These are phyloP conservation scores for Teratosphaeria zuluensis DNA, from an alignment of 2,329 filamentous ascomycete genomes.

Conservation along the genomic window DNA sequence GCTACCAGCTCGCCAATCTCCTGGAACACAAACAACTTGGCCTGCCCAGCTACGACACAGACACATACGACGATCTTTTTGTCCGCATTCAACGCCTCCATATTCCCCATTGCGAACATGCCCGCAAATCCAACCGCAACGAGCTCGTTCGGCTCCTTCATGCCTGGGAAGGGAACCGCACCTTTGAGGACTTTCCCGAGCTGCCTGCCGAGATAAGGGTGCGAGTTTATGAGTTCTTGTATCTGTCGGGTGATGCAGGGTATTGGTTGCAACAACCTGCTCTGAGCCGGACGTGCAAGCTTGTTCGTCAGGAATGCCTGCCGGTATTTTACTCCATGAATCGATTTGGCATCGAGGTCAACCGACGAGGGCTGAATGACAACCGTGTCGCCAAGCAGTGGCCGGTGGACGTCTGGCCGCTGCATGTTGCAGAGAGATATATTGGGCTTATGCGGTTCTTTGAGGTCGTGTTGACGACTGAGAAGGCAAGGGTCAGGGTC, in stretches of 20 bases:
- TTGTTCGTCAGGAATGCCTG: constrained; percentile 7
- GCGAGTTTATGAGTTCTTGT: constrained; percentile 1
- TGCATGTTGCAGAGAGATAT: background rate
- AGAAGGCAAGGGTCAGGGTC: background rate
- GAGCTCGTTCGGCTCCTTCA: background rate
- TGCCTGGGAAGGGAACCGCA: background rate
- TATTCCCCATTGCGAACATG: background rate
- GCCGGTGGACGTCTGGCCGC: background rate
- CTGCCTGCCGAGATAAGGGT: background rate
- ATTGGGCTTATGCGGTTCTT: background rate
- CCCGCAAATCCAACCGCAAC: background rate
- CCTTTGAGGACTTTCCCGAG: background rate
- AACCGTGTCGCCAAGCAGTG: background rate
- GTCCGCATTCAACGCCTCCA: too few relatives aligned
- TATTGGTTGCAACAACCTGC: constrained; percentile 5
- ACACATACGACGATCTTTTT: background rate
- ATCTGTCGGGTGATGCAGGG: background rate
- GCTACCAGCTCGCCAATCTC: background rate
- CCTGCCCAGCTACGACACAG: background rate
- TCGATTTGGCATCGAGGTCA: background rate
- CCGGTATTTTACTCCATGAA: constrained; percentile 5
- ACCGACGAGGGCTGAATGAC: background rate
- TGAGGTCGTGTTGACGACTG: background rate
- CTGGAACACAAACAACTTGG: background rate
- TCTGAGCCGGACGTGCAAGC: constrained; percentile 2